These are phyloP conservation scores for Coemansia linderi DNA, from an alignment of 371 early-diverging fungal genomes.

Conservation along the genomic window DNA sequence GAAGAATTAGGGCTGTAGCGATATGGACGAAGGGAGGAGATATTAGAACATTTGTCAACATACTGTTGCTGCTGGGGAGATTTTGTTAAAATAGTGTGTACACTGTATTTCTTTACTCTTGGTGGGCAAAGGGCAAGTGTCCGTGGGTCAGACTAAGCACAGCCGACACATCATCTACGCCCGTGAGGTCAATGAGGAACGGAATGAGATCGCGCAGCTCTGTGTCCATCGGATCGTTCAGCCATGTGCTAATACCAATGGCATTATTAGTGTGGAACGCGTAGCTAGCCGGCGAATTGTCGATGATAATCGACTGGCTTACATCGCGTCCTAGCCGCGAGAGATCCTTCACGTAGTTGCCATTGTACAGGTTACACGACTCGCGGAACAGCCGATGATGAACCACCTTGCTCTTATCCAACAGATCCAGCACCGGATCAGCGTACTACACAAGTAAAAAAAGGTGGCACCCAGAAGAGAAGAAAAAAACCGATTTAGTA, in stretches of 20 bases:
- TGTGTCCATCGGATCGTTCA: constrained; percentile 92
- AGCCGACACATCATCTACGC: constrained; percentile 84
- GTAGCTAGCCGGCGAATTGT: constrained; percentile 91
- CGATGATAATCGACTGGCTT: constrained; percentile 66
- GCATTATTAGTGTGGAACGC: constrained; percentile 94
- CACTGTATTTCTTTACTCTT: constrained; percentile 11
- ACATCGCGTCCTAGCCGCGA: constrained; percentile 70
- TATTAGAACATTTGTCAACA: neutral
- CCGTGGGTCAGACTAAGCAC: constrained; percentile 63
- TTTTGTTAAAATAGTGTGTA: neutral
- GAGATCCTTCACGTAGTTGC: constrained; percentile 93
- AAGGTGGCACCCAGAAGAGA: neutral
- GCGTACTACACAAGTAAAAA: constrained; percentile 74
- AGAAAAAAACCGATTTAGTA: constrained; percentile 10
- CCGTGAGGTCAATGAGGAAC: constrained; percentile 86
- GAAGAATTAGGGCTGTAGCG: constrained; percentile 7
- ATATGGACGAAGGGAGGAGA: neutral
- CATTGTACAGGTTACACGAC: constrained; percentile 91
- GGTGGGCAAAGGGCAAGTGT: constrained; percentile 31
- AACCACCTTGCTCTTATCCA: constrained; percentile 84
- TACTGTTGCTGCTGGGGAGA: neutral
- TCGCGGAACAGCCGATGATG: constrained; percentile 93
- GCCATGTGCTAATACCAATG: constrained; percentile 95
- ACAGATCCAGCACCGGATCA: constrained; percentile 91
- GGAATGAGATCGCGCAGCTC: constrained; percentile 91